Percentiles rank a stretch among this genome's conserved stretches.
phyloP scores from a whole-genome alignment of 345 rosid genomes.

The Gynandropsis gynandra region DNA sequence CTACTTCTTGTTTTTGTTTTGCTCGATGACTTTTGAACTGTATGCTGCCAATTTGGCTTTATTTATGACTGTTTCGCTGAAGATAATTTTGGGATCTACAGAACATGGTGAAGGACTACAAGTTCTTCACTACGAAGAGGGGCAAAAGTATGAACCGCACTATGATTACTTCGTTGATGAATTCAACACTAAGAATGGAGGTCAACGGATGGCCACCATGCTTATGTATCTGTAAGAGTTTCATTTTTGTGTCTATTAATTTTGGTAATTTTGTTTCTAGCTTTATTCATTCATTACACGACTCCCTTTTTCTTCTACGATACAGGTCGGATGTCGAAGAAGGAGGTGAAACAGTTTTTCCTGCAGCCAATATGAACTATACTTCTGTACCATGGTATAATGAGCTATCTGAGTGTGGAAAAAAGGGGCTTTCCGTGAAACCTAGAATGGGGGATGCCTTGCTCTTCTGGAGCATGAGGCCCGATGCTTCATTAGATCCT shows the following conservation, averaged over 20 bases:
- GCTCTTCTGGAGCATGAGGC: constrained; percentile 97
- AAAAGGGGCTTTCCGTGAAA: constrained; percentile 78
- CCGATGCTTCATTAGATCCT: constrained; percentile 76
- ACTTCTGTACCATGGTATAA: constrained; percentile 93
- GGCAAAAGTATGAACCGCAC: constrained; percentile 96
- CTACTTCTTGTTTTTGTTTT: too few species aligned
- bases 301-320: constrained; percentile 14
- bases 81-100: constrained; percentile 22
- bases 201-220: constrained; percentile 90
- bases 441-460: constrained; percentile 95
- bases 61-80: neutral
- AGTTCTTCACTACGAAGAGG: constrained; percentile 91
- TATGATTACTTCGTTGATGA: constrained; percentile 87
- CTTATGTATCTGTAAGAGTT: constrained; percentile 94
- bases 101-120: constrained; percentile 98
- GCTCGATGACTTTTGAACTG: too few species aligned
- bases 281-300: constrained; percentile 2
- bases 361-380: constrained; percentile 74
- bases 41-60: too few species aligned
- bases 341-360: constrained; percentile 98
- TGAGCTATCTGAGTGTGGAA: constrained; percentile 80
- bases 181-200: constrained; percentile 82
- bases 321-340: constrained; percentile 92
- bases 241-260: neutral
- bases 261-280: neutral